Evolutionary conservation across 495 filamentous ascomycete species (phyloP), one percentile per base, ranked within the genome.

Genomic region (Pyrenula massariospora): DNA sequence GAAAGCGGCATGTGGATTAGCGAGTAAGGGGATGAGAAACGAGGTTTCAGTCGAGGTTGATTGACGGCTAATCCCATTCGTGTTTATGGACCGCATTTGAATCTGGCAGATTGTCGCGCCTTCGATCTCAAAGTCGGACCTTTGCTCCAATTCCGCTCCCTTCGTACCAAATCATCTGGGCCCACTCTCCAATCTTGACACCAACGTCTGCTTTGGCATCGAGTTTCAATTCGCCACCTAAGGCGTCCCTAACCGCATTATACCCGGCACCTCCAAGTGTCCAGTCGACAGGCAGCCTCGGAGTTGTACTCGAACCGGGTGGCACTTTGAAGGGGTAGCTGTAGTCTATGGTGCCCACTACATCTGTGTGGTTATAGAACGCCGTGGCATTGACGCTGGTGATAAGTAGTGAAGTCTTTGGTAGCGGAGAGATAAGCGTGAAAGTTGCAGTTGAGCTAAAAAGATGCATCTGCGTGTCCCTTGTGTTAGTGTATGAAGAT

Each of bases 401-500:
- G 60, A 98, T 76, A 57, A 78, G 86, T 20, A 98, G 66, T 0
- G 79, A 86, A 20, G 84, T 86, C 56, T 82, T 70, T 48, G 72
- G 69, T 2, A 96, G 73, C 0, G 93, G 93, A 1, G 91, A 96
- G 49, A 80, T 75, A 36, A 98, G 75, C 0, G 81, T 84, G 73
- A 98, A 96, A 2, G 85, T 80, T 23, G 90, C 92, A 0, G 88
- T 92, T 11, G 88, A 93, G 24, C 88, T 88, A 60, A 89, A 78
- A 59, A 98, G 62, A 70, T 96, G 89, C 64, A 89, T 77, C 79
- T 82, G 54, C 23, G 23, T 12, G 60, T 54, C 15, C 63, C 63
- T n/a, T 20, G 47, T 36, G 36, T 48, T 42, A 55, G 53, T 25
- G 22, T 53, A 20, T 42, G 36, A 56, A 19, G 47, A 50, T 23